Evolutionary conservation across 1,284 basidiomycete genomes (phyloP).

Genomic region (Bondarzewia mesenterica): DNA sequence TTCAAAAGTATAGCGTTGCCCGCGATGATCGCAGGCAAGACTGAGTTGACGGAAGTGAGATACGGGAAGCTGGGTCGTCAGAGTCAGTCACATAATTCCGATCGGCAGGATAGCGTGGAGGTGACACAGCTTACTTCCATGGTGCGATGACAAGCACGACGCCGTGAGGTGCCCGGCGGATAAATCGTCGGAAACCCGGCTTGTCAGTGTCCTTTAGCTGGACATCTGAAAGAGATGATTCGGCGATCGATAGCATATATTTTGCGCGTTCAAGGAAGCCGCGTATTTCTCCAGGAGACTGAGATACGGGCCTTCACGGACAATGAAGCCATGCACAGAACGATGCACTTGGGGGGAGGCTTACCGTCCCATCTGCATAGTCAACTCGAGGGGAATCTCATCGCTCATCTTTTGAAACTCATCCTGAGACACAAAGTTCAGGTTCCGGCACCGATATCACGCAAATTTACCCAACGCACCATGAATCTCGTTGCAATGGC

Average conservation of each 20-base stretch:
- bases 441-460: neutral
- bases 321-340: constrained; percentile 1
- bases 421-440: constrained; percentile 34
- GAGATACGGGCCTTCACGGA: constrained; percentile 61
- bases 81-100: too few relatives aligned
- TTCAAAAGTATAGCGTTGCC: constrained; percentile 90
- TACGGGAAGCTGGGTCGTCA: constrained; percentile 67
- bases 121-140: constrained; percentile 68
- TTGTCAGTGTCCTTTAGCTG: constrained; percentile 69
- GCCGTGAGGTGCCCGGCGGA: constrained; percentile 78
- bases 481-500: constrained; percentile 71
- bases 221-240: constrained; percentile 69
- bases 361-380: constrained; percentile 73
- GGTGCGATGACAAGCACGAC: constrained; percentile 84
- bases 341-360: constrained; percentile 13
- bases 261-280: constrained; percentile 77
- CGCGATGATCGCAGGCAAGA: constrained; percentile 82
- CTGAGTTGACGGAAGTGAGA: constrained; percentile 82
- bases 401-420: constrained; percentile 68
- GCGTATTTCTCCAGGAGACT: constrained; percentile 71
- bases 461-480: constrained; percentile 31
- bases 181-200: constrained; percentile 76
- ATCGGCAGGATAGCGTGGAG: too few relatives aligned
- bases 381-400: constrained; percentile 70
- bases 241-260: constrained; percentile 83